phyloP scores from a whole-genome alignment of 345 rosid genomes.

The Citrus mangshanensis region DNA sequence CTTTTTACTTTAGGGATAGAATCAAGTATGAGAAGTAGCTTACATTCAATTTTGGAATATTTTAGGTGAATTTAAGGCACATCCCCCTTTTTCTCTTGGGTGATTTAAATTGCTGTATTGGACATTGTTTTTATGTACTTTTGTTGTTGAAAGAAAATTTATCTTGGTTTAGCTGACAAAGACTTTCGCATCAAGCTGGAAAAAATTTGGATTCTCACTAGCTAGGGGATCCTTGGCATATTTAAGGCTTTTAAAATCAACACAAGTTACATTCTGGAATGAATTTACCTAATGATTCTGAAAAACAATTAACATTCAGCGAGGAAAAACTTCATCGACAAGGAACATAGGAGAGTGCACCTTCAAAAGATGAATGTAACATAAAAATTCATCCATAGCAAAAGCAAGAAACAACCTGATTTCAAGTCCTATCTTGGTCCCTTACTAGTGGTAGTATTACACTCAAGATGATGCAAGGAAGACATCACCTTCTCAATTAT shows the following conservation, averaged over 20 bases:
- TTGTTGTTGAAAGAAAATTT: neutral
- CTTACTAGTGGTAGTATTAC: neutral
- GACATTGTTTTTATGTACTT: neutral
- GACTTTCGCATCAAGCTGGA: neutral
- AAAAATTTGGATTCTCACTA: neutral
- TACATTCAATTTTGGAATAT: neutral
- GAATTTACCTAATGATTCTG: neutral
- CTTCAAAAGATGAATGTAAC: neutral
- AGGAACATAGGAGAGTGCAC: no score
- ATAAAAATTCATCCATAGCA: neutral
- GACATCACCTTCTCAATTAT: conserved; percentile 3
- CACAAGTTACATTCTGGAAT: neutral
- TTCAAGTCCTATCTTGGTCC: neutral
- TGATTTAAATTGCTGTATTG: neutral
- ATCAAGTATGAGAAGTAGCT: neutral
- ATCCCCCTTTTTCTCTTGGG: neutral
- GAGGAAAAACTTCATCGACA: neutral
- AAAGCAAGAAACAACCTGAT: neutral
- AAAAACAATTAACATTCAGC: neutral
- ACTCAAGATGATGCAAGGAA: neutral
- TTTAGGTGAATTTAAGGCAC: neutral
- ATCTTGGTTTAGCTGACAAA: neutral
- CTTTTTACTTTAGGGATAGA: no score
- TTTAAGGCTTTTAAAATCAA: neutral
- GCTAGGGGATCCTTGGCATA: no score